Percentiles rank a stretch among this genome's conserved stretches.
These are phyloP conservation scores for Trametes sp. DNA, from an alignment of 1,284 basidiomycete genomes.

Conservation along the genomic window DNA sequence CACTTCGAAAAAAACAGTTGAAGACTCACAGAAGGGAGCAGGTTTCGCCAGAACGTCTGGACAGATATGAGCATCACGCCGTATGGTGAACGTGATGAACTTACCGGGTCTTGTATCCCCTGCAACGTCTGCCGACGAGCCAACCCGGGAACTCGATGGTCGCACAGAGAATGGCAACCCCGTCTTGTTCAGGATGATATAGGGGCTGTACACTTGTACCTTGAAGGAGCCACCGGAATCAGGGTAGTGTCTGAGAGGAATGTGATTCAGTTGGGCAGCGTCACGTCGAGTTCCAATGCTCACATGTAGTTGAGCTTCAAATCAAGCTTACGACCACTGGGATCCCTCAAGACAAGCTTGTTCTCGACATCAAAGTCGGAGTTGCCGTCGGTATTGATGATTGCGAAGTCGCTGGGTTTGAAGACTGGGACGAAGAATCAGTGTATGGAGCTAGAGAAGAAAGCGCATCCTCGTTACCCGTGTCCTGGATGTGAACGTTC, in stretches of 20 bases:
- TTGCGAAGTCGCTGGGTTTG: slow-evolving; percentile 97
- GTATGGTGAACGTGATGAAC: slow-evolving; percentile 2
- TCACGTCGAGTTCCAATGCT: slow-evolving; percentile 31
- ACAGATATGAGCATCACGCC: not conserved
- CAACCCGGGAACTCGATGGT: slow-evolving; percentile 73
- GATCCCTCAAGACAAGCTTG: slow-evolving; percentile 78
- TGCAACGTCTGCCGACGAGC: slow-evolving; percentile 83
- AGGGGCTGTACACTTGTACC: slow-evolving; percentile 96
- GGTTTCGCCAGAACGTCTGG: slow-evolving; percentile 66
- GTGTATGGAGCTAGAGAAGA: not conserved
- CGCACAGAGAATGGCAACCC: slow-evolving; percentile 85
- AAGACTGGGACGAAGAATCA: slow-evolving; percentile 61
- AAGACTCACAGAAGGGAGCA: slow-evolving; percentile 77
- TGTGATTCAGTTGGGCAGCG: not conserved
- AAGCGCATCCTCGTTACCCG: slow-evolving; percentile 54
- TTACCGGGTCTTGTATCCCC: slow-evolving; percentile 74
- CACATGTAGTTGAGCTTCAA: slow-evolving; percentile 91
- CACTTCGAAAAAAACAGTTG: not conserved
- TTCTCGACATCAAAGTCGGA: slow-evolving; percentile 91
- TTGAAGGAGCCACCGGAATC: slow-evolving; percentile 98
- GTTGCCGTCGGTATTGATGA: slow-evolving; percentile 94
- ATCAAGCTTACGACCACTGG: slow-evolving; percentile 80
- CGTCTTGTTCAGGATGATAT: slow-evolving; percentile 94
- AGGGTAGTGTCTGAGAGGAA: slow-evolving; percentile 70
- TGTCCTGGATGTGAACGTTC: slow-evolving; percentile 91